These are phyloP conservation scores for Clonostachys byssicola DNA, from an alignment of 2,329 filamentous ascomycete species.

Conservation along the genomic window DNA sequence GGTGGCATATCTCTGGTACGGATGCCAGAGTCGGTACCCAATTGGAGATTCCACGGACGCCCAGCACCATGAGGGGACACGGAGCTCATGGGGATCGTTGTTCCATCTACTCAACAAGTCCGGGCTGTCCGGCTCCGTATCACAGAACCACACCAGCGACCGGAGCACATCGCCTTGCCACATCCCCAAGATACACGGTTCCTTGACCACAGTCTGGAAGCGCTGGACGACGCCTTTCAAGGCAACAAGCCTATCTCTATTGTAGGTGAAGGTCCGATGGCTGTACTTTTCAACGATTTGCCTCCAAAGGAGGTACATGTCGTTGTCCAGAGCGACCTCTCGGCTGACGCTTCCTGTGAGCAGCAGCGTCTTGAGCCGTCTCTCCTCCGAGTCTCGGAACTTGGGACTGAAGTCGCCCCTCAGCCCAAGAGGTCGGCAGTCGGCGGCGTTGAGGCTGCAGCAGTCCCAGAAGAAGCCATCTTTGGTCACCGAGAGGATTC, in stretches of 20 bases:
- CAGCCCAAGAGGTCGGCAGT: not conserved
- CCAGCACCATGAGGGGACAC: not conserved
- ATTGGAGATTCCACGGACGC: not conserved
- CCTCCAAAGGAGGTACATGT: not conserved
- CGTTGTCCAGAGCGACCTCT: not conserved
- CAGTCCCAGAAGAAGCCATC: not conserved
- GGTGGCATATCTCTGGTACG: too few relatives aligned
- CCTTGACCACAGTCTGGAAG: not conserved
- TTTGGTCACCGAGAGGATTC: not conserved
- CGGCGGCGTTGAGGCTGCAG: not conserved
- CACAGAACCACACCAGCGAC: not conserved
- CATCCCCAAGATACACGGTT: not conserved
- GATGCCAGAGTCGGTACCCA: not conserved
- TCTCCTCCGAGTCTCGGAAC: not conserved
- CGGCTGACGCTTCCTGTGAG: not conserved
- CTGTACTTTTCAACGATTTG: not conserved
- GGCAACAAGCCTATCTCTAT: not conserved
- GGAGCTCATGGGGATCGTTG: too few relatives aligned
- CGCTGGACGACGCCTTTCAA: not conserved
- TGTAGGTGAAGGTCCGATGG: not conserved
- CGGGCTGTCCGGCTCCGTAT: not conserved
- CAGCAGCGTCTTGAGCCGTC: not conserved
- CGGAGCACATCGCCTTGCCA: not conserved
- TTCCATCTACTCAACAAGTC: too few relatives aligned
- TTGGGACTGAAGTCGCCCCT: not conserved